Evolutionary conservation across 2,329 filamentous ascomycete genomes (phyloP), one percentile per base, ranked within the genome.

Genomic region (Aspergillus oerlinghausenensis): DNA sequence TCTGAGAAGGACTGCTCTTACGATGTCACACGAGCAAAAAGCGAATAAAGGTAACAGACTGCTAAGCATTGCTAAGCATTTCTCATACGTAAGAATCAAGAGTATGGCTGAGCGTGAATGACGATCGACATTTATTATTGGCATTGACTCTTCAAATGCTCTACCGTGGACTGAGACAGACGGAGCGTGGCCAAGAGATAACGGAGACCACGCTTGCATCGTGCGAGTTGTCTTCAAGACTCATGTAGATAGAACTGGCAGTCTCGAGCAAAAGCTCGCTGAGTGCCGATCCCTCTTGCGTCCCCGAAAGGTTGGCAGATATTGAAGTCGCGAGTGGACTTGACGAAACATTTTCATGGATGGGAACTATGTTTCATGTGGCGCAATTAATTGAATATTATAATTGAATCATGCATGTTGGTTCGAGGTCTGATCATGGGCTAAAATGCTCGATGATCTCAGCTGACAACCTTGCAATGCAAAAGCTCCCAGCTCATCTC

Each of bases 61-160:
- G 49, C 49, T 55, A 57, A 57, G 55, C 49, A 45, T 23, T 9
- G 43, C 51, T 28, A 57, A 57, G 55, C 55, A 52, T 50, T 52
- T 26, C 29, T 38, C 47, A 57, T 48, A 47, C 40, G 52, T 54
- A 47, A 25, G n/a, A 3, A 47, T 47, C 21, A 4, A 21, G 10
- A 23, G 21, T 19, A 47, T 47, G 9, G 21, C 43, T 17, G 32
- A 47, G 5, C 4, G 10, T 11, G 19, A 45, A 23, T 47, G 21
- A 47, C 5, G 43, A 47, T 26, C 43, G 43, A 47, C 23, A 25
- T 23, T 14, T 47, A 23, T 21, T 23, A 47, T 14, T 47, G 23
- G 11, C 10, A 47, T 26, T 7, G 21, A 14, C 8, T 11, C 7
- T 43, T 43, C n/a, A 23, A 19, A 19, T 17, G 3, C 21, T 43